Evolutionary conservation across 768 basidiomycete species (phyloP), one percentile per base, ranked within the genome.

Genomic region (Hygrocybe punicea): DNA sequence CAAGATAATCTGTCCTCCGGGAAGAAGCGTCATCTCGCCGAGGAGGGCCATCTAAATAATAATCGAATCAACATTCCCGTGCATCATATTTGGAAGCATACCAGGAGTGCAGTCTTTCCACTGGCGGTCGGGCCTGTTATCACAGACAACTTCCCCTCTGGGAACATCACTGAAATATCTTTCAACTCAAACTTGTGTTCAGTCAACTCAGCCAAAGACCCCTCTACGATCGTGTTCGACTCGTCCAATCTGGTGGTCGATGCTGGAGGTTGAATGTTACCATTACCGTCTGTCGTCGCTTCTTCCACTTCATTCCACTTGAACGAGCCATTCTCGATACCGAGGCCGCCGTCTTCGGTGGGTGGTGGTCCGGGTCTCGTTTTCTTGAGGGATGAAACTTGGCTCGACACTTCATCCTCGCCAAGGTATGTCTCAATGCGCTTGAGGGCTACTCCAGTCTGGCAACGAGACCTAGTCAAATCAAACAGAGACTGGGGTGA

Each of bases 21-120:
- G 65, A 7, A 80, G 63, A 9, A 79, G 68, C 0, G 86, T 85
- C 81, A 91, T 79, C 66, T 90, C 89, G 17, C 88, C 87, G 1
- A 89, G 77, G 10, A 87, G 71, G 4, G 86, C 85, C 83, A 87
- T 81, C 85, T 86, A 55, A 9, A 40, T 9, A 23, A 33, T 16
- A 44, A 55, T 34, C 21, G 29, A 5, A 21, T 37, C 13, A 19
- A 14, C 6, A 35, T 19, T 34, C 50, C n/a, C 13, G n/a, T 16
- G 11, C 44, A 19, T 16, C 39, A 21, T 29, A 49, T 4, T 44
- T n/a, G 42, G 10, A 8, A 2, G 69, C 82, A 36, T 61, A 85
- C 85, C 53, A 93, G 76, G 2, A 92, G 69, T 0, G 91, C 89
- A 0, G 87, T 90, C 73, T 94, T 94, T 1, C 91, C 91, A 40